Conservation (phyloP, 352 stramenopile genomes). For the Phytophthora sp. region DNA sequence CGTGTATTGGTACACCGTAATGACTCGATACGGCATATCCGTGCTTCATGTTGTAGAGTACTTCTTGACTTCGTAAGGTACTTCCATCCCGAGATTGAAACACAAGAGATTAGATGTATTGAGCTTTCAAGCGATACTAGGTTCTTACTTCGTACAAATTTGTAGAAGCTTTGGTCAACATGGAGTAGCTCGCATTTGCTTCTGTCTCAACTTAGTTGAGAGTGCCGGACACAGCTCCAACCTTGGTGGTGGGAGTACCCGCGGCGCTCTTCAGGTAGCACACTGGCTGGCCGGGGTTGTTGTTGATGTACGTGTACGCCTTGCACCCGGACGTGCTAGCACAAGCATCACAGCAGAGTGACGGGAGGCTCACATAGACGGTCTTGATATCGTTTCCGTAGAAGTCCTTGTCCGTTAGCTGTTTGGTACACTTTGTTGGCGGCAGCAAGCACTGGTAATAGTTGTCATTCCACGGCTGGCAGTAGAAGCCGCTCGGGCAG, state of each 20-base stretch:
- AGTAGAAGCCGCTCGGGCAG: conserved; percentile 44
- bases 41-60: too few relatives aligned
- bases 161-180: too few relatives aligned
- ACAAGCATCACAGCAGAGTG: conserved; percentile 54
- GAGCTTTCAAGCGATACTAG: too few relatives aligned
- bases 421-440: conserved; percentile 36
- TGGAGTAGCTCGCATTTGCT: not conserved
- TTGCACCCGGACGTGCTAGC: conserved; percentile 41
- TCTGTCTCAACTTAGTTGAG: conserved; percentile 42
- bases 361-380: conserved; percentile 45
- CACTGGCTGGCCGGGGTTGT: conserved; percentile 29
- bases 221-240: conserved; percentile 41
- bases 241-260: conserved; percentile 23
- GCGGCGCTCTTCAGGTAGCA: conserved; percentile 43
- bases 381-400: conserved; percentile 57
- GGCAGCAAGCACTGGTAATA: conserved; percentile 49
- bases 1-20: too few relatives aligned
- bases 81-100: too few relatives aligned
- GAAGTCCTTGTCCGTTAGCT: conserved; percentile 43
- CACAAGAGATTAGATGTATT: too few relatives aligned
- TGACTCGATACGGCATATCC: too few relatives aligned
- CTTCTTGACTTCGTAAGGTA: too few relatives aligned
- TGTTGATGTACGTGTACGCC: conserved; percentile 61
- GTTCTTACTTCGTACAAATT: too few relatives aligned
- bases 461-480: conserved; percentile 46